Evolutionary conservation across 139 green algal genomes (phyloP).

Genomic region (Prasinococcaceae sp.): DNA sequence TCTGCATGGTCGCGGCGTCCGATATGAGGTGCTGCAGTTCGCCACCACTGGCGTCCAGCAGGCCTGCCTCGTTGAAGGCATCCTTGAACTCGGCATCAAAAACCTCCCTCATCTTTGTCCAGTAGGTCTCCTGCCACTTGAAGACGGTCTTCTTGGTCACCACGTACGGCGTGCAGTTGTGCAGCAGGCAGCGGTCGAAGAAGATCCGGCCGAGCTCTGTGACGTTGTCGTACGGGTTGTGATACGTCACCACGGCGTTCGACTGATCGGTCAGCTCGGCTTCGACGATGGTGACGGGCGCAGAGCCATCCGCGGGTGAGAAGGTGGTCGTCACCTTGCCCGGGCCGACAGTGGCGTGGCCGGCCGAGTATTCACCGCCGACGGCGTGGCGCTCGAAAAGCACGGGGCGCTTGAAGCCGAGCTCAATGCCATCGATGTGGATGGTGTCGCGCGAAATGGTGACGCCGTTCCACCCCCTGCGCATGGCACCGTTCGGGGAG

Average conservation of each 20-base stretch:
- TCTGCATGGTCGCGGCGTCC: constrained; percentile 25
- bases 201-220: constrained; percentile 16
- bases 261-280: constrained; percentile 12
- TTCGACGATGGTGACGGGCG: constrained; percentile 5
- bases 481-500: constrained; percentile 22
- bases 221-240: constrained; percentile 24
- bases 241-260: constrained; percentile 15
- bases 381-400: constrained; percentile 25
- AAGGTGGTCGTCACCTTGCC: constrained; percentile 19
- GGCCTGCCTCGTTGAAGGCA: constrained; percentile 2
- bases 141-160: constrained; percentile 29
- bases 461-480: constrained; percentile 24
- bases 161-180: constrained; percentile 14
- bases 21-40: constrained; percentile 20
- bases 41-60: constrained; percentile 4
- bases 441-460: constrained; percentile 24
- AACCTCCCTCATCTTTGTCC: constrained; percentile 14
- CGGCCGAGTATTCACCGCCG: constrained; percentile 19
- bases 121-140: constrained; percentile 27
- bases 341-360: constrained; percentile 15
- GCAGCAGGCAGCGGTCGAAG: constrained; percentile 20
- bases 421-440: constrained; percentile 22
- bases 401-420: constrained; percentile 21
- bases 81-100: constrained; percentile 15
- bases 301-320: constrained; percentile 8